Percentiles rank a stretch among this genome's conserved stretches.
These are phyloP conservation scores for Melaleuca alternifolia DNA, from an alignment of 345 rosid species.

Conservation along the genomic window DNA sequence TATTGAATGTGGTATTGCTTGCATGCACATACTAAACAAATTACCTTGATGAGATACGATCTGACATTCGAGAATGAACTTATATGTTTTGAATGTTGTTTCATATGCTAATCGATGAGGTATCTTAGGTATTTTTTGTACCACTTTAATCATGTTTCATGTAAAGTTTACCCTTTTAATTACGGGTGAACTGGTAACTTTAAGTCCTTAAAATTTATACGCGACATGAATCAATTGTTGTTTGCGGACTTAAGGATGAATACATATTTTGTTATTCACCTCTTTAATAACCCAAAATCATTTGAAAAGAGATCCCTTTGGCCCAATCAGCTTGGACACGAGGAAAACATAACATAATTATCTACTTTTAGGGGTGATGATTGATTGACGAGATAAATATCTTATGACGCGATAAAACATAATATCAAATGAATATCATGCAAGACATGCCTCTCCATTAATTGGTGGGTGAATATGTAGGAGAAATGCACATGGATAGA, in stretches of 20 bases:
- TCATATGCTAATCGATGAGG: too few species aligned
- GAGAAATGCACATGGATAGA: background rate
- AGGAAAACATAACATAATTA: background rate
- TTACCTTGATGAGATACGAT: background rate
- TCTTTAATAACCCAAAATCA: background rate
- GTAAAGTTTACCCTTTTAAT: background rate
- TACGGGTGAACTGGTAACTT: too few species aligned
- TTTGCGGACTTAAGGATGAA: background rate
- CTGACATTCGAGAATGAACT: background rate
- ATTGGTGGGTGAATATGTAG: rapidly evolving
- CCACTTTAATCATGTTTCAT: too few species aligned
- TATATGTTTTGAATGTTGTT: too few species aligned
- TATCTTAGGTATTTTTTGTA: too few species aligned
- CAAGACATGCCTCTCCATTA: background rate
- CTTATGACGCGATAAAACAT: rapidly evolving
- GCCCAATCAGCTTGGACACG: background rate
- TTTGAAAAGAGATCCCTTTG: background rate
- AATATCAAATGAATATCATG: background rate
- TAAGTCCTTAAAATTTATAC: too few species aligned
- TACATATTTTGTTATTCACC: background rate
- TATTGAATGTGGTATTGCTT: background rate
- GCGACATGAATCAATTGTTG: background rate
- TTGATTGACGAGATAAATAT: background rate
- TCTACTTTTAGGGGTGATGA: rapidly evolving
- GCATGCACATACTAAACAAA: background rate